Conservation (phyloP, 2,329 filamentous ascomycete genomes). For the Fusarium sp. region DNA sequence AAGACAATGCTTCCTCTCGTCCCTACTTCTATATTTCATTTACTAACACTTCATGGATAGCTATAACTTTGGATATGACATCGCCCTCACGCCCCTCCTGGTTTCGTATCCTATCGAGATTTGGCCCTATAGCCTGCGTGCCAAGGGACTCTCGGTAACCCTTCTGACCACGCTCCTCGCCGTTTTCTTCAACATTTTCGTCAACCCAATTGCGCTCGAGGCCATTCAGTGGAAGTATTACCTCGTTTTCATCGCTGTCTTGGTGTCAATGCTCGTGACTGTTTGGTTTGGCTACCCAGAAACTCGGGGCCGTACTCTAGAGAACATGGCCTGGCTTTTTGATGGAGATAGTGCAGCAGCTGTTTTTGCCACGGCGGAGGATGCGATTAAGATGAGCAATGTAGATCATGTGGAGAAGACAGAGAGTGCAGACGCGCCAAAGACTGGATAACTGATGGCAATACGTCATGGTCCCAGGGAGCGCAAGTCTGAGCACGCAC, state of each 20-base stretch:
- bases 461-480: neutral
- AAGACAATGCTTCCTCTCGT: neutral
- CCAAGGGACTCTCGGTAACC: neutral
- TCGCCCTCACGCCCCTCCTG: neutral
- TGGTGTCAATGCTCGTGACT: neutral
- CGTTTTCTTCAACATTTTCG: neutral
- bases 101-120: neutral
- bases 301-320: neutral
- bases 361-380: neutral
- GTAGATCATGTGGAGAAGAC: neutral
- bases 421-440: neutral
- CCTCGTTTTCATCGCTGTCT: neutral
- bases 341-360: neutral
- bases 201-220: neutral
- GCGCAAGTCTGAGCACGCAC: neutral
- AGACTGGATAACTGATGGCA: neutral
- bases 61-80: neutral
- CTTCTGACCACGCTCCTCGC: neutral
- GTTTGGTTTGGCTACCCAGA: neutral
- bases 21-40: neutral
- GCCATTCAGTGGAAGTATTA: neutral
- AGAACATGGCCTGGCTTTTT: neutral
- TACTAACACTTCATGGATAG: neutral
- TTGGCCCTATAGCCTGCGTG: neutral
- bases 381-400: neutral